Base-by-base conservation (phyloP, 2,329 filamentous ascomycete species). In the Cladosporium sp. region DNA sequence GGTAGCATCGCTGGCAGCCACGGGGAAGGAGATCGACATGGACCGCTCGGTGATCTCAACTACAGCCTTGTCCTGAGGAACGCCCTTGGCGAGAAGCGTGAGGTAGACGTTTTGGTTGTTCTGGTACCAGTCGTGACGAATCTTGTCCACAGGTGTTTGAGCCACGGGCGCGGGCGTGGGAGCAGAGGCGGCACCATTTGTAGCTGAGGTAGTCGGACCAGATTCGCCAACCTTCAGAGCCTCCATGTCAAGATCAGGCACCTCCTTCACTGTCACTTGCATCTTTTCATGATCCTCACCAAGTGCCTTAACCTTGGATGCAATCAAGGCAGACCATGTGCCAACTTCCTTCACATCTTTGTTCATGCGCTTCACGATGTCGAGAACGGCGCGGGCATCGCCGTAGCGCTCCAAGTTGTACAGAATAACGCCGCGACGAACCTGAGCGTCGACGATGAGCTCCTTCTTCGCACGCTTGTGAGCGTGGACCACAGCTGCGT, bases 371-470 rank as follows among this genome's bases (percentile, higher is more conserved):
- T 80, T 81, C 50, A 88, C 82, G 33, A 84, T 78, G n/a, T 79
- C 81, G 23, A 93, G 87, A 69, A 93, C 86, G 70, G 88, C 85
- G 66, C 89, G 85, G 0, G 93, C 89, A 78, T 97, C 90, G 3
- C 89, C 92, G 71, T 88, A 92, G 62, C 86, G 84, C 37, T 86
- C 86, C 49, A 93, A 81, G 58, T 88, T 86, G 77, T 88, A 91
- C 29, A 94, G 83, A 12, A 90, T 85, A 14, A 96, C 86, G 5
- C 87, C 91, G 44, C 94, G 87, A 71, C 93, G 88, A 72, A 95
- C 87, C 73, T 97, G 92, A 1, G 91, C 89, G n/a, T 92, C 86
- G 55, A 88, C 84, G 76, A 97, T 92, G 33, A 90, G 84, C 69
- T 92, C 87, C 60, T 91, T 87, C 72, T 89, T 90, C 35, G 86